These are phyloP conservation scores for Yamadazyma jaroonii DNA, from an alignment of 1,139 yeast species.

Conservation along the genomic window DNA sequence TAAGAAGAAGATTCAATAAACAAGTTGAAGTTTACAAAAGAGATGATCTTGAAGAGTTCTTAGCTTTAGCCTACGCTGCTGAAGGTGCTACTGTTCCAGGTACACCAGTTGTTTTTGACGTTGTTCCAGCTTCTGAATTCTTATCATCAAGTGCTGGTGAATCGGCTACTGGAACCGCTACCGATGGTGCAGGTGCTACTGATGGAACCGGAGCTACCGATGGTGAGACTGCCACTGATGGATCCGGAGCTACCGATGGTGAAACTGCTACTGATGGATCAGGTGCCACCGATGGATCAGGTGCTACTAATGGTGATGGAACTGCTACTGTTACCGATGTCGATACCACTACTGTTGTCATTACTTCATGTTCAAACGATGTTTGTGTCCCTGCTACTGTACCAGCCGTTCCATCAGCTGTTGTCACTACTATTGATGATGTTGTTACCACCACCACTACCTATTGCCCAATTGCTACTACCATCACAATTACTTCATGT, in stretches of 20 bases:
- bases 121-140: constrained; percentile 20
- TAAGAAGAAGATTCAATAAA: constrained; percentile 36
- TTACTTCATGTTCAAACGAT: constrained; percentile 46
- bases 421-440: constrained; percentile 20
- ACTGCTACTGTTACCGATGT: constrained; percentile 48
- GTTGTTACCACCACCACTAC: constrained; percentile 4
- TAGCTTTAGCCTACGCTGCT: constrained; percentile 25
- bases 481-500: constrained; percentile 49
- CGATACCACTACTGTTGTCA: constrained; percentile 27
- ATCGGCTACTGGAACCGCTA: constrained; percentile 2
- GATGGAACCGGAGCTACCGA: constrained; percentile 3
- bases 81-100: constrained; percentile 25
- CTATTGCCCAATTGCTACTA: constrained; percentile 11
- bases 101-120: constrained; percentile 17
- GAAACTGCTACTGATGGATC: constrained; percentile 18
- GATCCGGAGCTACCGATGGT: constrained; percentile 34
- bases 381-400: constrained; percentile 29
- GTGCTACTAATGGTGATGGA: constrained; percentile 17
- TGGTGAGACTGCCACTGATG: constrained; percentile 20
- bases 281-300: constrained; percentile 11
- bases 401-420: constrained; percentile 17
- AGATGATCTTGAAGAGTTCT: constrained; percentile 26
- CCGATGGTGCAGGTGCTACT: constrained; percentile 5
- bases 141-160: constrained; percentile 13
- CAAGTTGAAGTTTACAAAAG: constrained; percentile 14